Percentiles rank a stretch among this genome's conserved stretches.
These are phyloP conservation scores for Trichothecium roseum DNA, from an alignment of 2,329 filamentous ascomycete genomes.

Conservation along the genomic window DNA sequence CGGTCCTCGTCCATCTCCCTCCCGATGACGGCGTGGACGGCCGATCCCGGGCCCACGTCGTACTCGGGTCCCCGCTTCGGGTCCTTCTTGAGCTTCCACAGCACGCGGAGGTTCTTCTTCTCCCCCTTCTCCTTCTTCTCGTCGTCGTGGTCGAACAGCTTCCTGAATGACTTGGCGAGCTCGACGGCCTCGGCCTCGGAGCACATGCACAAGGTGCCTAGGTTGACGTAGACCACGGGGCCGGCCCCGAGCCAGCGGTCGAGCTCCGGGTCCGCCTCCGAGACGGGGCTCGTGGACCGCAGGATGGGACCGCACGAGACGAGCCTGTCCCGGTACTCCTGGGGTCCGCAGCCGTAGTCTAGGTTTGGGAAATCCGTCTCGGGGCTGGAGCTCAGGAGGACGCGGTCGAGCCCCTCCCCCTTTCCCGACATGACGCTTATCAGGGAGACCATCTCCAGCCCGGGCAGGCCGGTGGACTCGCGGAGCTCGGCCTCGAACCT, in stretches of 20 bases:
- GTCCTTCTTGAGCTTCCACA: constrained; percentile 20
- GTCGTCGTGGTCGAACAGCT: background rate
- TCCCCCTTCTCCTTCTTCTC: background rate
- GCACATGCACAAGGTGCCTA: constrained; percentile 28
- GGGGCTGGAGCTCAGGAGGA: constrained; percentile 1
- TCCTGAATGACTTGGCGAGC: constrained; percentile 24
- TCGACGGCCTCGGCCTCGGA: constrained; percentile 22
- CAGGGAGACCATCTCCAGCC: background rate
- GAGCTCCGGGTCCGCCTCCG: constrained; percentile 27
- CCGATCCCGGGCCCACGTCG: constrained; percentile 3
- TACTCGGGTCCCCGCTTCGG: constrained; percentile 8
- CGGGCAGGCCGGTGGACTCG: background rate
- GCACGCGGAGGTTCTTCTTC: constrained; percentile 14
- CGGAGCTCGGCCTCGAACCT: background rate
- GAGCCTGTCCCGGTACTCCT: constrained; percentile 10
- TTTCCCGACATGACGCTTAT: background rate
- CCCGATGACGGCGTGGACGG: constrained; percentile 12
- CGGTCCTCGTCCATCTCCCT: constrained; percentile 15
- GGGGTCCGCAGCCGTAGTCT: constrained; percentile 20
- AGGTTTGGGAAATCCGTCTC: constrained; percentile 29
- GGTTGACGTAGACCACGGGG: constrained; percentile 36
- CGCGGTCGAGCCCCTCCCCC: background rate
- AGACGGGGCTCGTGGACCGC: constrained; percentile 18
- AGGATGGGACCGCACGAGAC: constrained; percentile 36
- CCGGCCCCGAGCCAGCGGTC: constrained; percentile 27